A percentile compares a stretch with the other conserved stretches of the same genome.
These are phyloP conservation scores for Globisporangium cystogenes DNA, from an alignment of 352 stramenopile species.

Conservation along the genomic window DNA sequence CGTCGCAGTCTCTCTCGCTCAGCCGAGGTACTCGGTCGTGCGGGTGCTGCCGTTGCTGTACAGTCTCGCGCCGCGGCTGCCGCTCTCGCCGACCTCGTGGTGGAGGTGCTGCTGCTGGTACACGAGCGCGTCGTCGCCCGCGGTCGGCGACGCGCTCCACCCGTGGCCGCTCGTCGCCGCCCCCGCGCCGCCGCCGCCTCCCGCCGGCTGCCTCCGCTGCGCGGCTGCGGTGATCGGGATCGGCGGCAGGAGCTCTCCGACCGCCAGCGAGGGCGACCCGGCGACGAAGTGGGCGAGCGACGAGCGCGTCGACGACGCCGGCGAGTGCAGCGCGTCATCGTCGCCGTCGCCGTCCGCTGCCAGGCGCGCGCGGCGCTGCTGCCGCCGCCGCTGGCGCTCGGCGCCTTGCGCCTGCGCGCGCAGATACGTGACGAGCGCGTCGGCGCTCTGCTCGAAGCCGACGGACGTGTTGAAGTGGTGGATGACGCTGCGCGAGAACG, in stretches of 20 bases:
- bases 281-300: slow-evolving; percentile 2
- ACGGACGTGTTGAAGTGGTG: slow-evolving; percentile 80
- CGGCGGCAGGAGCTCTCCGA: slow-evolving; percentile 4
- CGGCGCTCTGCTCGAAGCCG: slow-evolving; percentile 67
- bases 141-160: slow-evolving; percentile 23
- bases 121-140: slow-evolving; percentile 6
- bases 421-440: slow-evolving; percentile 44
- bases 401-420: slow-evolving; percentile 17
- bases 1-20: background rate
- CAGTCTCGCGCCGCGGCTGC: background rate
- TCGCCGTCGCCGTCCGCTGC: slow-evolving; percentile 12
- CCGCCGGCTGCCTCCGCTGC: slow-evolving; percentile 3
- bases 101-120: slow-evolving; percentile 24
- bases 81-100: slow-evolving; percentile 2
- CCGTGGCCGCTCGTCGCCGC: slow-evolving; percentile 21
- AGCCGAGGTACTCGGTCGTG: slow-evolving; percentile 1
- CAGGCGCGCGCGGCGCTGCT: slow-evolving; percentile 1
- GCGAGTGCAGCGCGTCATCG: slow-evolving; percentile 11
- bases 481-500: slow-evolving; percentile 65
- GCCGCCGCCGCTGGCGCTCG: slow-evolving; percentile 21
- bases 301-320: slow-evolving; percentile 9
- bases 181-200: too few relatives aligned
- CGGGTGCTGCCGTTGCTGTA: slow-evolving; percentile 18
- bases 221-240: slow-evolving; percentile 1
- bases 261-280: background rate